phyloP scores from a whole-genome alignment of 2,329 filamentous ascomycete genomes.

The Xylaria sp. region DNA sequence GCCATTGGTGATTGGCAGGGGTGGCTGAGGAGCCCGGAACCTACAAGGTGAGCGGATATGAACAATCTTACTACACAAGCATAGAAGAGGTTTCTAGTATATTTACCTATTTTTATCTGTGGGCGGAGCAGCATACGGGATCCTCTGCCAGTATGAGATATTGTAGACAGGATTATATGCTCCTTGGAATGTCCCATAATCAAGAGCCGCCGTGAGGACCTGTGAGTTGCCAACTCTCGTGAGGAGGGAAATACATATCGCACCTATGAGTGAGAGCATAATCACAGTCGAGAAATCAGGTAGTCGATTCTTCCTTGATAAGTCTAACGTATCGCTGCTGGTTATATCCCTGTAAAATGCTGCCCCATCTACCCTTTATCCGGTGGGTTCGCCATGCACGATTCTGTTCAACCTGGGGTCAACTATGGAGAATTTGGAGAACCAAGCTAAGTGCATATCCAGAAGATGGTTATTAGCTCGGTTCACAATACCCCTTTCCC shows the following conservation, averaged over 20 bases:
- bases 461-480: slow-evolving; percentile 18
- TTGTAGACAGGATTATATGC: slow-evolving; percentile 63
- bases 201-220: slow-evolving; percentile 53
- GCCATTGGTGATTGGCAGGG: slow-evolving; percentile 56
- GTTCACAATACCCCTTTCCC: slow-evolving; percentile 28
- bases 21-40: slow-evolving; percentile 69
- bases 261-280: slow-evolving; percentile 14
- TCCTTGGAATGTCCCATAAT: slow-evolving; percentile 64
- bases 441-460: background rate
- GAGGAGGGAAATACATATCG: slow-evolving; percentile 24
- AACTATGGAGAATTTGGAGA: slow-evolving; percentile 30
- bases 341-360: slow-evolving; percentile 22
- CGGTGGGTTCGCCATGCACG: background rate
- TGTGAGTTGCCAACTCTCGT: slow-evolving; percentile 16
- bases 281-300: background rate
- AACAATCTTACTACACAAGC: background rate
- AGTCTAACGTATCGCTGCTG: slow-evolving; percentile 1
- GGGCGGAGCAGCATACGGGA: slow-evolving; percentile 69
- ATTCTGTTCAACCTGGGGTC: slow-evolving; percentile 9
- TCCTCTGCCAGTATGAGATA: slow-evolving; percentile 68
- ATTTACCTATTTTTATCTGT: slow-evolving; percentile 57
- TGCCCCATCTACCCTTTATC: slow-evolving; percentile 18
- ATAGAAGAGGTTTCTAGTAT: background rate
- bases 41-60: slow-evolving; percentile 45
- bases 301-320: background rate